phyloP scores from a whole-genome alignment of 495 filamentous ascomycete species.

The Xylaria longipes region DNA sequence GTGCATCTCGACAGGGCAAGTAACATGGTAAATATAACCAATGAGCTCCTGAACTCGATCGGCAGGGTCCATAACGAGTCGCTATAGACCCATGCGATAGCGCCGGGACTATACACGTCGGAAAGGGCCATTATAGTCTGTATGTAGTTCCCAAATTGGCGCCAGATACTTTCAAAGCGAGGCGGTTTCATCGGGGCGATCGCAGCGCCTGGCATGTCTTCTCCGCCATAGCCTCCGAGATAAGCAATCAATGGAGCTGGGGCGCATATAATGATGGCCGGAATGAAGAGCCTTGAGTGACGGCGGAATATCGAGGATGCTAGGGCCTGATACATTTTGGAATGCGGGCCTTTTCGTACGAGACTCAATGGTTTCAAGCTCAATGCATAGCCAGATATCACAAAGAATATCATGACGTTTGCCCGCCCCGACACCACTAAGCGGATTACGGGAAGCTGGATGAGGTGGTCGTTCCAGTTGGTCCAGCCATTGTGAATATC shows the following conservation, averaged over 20 bases:
- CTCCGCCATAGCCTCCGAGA: constrained; percentile 5
- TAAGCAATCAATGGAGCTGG: constrained; percentile 20
- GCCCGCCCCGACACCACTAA: constrained; percentile 54
- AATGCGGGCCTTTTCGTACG: constrained; percentile 52
- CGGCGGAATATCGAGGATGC: constrained; percentile 55
- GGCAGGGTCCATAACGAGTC: constrained; percentile 52
- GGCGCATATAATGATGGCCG: constrained; percentile 33
- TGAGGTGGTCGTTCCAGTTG: constrained; percentile 47
- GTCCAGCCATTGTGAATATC: constrained; percentile 36
- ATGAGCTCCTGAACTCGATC: constrained; percentile 49
- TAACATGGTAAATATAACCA: constrained; percentile 54
- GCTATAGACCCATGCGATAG: constrained; percentile 35
- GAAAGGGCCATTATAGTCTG: background rate
- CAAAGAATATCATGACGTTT: constrained; percentile 59
- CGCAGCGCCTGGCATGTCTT: constrained; percentile 15
- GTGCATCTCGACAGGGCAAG: constrained; percentile 48
- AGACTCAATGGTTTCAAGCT: constrained; percentile 56
- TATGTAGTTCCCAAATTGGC: constrained; percentile 13
- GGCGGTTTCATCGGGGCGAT: constrained; percentile 18
- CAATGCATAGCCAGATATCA: constrained; percentile 60
- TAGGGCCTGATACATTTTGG: constrained; percentile 40
- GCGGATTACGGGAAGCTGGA: constrained; percentile 46
- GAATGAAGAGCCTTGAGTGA: constrained; percentile 53
- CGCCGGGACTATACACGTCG: background rate
- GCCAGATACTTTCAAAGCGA: constrained; percentile 12